These are phyloP conservation scores for Ustilago trichophora DNA, from an alignment of 1,284 basidiomycete species.

Conservation along the genomic window DNA sequence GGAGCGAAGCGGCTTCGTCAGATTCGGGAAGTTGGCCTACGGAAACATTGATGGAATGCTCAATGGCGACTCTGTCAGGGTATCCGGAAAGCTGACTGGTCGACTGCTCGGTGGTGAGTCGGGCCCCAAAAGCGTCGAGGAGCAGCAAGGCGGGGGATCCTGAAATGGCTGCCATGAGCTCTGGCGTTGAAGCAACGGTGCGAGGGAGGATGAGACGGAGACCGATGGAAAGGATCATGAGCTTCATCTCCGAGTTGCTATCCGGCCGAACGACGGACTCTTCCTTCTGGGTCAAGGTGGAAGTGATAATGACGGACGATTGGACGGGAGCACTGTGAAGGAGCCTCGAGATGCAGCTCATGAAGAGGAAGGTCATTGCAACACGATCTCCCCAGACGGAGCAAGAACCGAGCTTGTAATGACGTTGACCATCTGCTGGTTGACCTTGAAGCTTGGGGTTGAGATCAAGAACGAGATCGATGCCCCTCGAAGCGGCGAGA, in stretches of 20 bases:
- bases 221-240: slow-evolving; percentile 31
- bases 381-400: slow-evolving; percentile 30
- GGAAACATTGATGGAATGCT: slow-evolving; percentile 27
- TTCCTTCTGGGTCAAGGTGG: slow-evolving; percentile 20
- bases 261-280: slow-evolving; percentile 5
- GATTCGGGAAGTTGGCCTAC: slow-evolving; percentile 16
- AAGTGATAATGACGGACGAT: slow-evolving; percentile 19
- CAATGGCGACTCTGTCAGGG: slow-evolving; percentile 17
- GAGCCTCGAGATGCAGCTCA: slow-evolving; percentile 36
- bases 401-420: slow-evolving; percentile 35
- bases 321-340: slow-evolving; percentile 19
- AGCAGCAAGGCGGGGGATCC: slow-evolving; percentile 18
- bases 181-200: background rate
- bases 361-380: slow-evolving; percentile 32
- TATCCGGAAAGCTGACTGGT: background rate
- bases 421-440: slow-evolving; percentile 14
- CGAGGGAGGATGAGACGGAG: slow-evolving; percentile 25
- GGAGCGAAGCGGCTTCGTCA: slow-evolving; percentile 1
- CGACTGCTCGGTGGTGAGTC: slow-evolving; percentile 18
- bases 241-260: slow-evolving; percentile 15
- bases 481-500: slow-evolving; percentile 42
- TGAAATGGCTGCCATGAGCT: slow-evolving; percentile 19
- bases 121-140: slow-evolving; percentile 32
- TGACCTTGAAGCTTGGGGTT: slow-evolving; percentile 17
- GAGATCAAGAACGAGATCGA: slow-evolving; percentile 48